phyloP scores from a whole-genome alignment of 169 alveolate species.

The Blepharisma undulans region DNA sequence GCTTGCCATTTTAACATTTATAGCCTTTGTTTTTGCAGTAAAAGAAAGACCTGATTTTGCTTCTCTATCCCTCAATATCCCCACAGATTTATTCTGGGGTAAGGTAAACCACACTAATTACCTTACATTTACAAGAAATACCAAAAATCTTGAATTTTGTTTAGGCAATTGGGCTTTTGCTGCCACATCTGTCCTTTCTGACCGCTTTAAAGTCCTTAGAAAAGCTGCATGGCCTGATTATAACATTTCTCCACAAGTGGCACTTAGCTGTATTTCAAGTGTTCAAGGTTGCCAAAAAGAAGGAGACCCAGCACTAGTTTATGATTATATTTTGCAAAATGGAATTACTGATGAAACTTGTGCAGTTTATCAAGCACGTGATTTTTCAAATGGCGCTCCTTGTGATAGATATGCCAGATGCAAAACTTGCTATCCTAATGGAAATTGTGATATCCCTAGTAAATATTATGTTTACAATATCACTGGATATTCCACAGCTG shows the following conservation, averaged over 20 bases:
- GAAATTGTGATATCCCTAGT: conserved; percentile 55
- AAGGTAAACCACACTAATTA: conserved; percentile 64
- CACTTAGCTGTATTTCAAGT: conserved; percentile 56
- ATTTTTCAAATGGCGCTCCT: conserved; percentile 56
- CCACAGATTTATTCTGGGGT: conserved; percentile 60
- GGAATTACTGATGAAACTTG: conserved; percentile 78
- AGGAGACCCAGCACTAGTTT: conserved; percentile 56
- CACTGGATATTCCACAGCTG: conserved; percentile 51
- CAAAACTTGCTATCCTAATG: conserved; percentile 51
- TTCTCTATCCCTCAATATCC: conserved; percentile 22
- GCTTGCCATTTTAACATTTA: background rate
- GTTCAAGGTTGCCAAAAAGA: conserved; percentile 70
- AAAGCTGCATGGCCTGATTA: conserved; percentile 74
- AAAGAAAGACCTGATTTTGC: background rate
- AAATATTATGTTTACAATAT: conserved; percentile 50
- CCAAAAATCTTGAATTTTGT: conserved; percentile 72
- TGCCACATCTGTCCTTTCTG: conserved; percentile 62
- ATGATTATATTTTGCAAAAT: conserved; percentile 52
- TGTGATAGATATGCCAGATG: conserved; percentile 56
- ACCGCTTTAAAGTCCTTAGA: conserved; percentile 67
- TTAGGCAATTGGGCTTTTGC: conserved; percentile 82
- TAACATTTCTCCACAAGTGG: conserved; percentile 59
- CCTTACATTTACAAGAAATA: conserved; percentile 60
- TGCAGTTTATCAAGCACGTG: conserved; percentile 67
- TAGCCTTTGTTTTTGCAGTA: background rate